A percentile compares a stretch with the other conserved stretches of the same genome.
Evolutionary conservation across 768 basidiomycete species (phyloP).

Genomic region (Trametes sanguinea): DNA sequence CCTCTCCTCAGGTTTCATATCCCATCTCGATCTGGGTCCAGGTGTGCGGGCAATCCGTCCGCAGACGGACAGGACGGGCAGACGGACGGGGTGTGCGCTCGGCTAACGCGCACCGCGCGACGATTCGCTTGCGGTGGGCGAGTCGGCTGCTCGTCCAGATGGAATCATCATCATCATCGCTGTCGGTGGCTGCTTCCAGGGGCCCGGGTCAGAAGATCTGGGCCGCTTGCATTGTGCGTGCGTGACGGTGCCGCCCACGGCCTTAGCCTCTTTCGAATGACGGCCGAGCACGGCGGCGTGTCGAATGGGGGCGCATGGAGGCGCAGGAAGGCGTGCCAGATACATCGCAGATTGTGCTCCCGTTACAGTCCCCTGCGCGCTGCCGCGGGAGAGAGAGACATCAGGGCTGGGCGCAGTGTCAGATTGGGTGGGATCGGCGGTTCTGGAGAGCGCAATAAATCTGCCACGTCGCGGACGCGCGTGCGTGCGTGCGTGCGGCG

Average conservation of each 20-base stretch:
- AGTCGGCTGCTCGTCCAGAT: too few species aligned
- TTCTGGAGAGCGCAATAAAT: not conserved
- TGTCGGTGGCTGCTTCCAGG: not conserved
- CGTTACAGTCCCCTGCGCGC: not conserved
- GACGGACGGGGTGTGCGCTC: too few species aligned
- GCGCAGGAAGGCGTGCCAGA: not conserved
- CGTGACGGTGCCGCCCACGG: not conserved
- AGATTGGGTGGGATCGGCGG: not conserved
- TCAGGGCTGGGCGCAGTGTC: not conserved
- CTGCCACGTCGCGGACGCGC: not conserved
- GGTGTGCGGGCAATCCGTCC: not conserved
- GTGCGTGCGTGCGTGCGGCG: too few species aligned
- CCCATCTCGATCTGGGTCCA: not conserved
- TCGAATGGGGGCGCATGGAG: not conserved
- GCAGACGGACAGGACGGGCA: not conserved
- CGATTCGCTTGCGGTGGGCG: not conserved
- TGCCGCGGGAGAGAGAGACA: not conserved
- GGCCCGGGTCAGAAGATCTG: not conserved
- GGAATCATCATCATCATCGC: too few species aligned
- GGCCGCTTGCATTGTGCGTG: not conserved
- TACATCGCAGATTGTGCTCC: not conserved
- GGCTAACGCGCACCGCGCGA: too few species aligned
- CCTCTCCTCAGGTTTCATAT: slow-evolving; percentile 5
- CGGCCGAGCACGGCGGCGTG: not conserved
- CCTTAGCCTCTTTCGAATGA: not conserved